Evolutionary conservation across 148 eudicot genomes (phyloP), one percentile per base, ranked within the genome.

Genomic region (Tetragonia tetragonoides): DNA sequence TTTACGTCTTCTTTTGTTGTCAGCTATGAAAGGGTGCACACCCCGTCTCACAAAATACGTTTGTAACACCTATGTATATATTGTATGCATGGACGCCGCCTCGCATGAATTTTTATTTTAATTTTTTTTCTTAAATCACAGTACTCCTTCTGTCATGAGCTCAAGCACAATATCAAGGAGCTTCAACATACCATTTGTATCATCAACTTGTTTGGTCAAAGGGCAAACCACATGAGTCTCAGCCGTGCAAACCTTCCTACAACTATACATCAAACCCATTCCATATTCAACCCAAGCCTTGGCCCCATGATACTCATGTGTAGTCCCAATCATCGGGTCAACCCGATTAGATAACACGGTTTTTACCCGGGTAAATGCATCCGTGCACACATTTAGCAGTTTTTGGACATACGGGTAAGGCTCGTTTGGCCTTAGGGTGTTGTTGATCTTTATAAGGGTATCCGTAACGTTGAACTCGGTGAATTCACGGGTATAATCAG

Each of bases 251-350:
- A 76, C 83, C 15, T 3, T 18, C 17, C 12, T 70, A 65, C 83
- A 81, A 76, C 76, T 70, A 71, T 72, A 56, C 66, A 71, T 40
- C 49, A 71, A 64, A 1, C 80, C 79, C 15, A 81, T 71, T 0
- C 76, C 80, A 65, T 81, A 76, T 9, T 56, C 44, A 20, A 76
- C 83, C 83, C 83, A 81, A 40, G 79, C 80, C 41, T 70, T 81
- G 3, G 83, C 83, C 24, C 76, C 83, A 1, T 42, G 34, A 62
- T 75, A 81, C 54, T 51, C 23, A 0, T 7, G 10, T 12, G n/a
- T 18, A 1, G 28, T 10, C 8, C 46, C 49, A 16, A 81, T 69
- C 83, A 81, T 81, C 21, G 79, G 75, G 65, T 49, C 70, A 1
- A 81, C 79, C 57, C 62, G 60, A 21, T 61, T 62, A 21, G 21